Base-by-base conservation (phyloP, 2,329 filamentous ascomycete genomes). In the Xylariaceae sp. region DNA sequence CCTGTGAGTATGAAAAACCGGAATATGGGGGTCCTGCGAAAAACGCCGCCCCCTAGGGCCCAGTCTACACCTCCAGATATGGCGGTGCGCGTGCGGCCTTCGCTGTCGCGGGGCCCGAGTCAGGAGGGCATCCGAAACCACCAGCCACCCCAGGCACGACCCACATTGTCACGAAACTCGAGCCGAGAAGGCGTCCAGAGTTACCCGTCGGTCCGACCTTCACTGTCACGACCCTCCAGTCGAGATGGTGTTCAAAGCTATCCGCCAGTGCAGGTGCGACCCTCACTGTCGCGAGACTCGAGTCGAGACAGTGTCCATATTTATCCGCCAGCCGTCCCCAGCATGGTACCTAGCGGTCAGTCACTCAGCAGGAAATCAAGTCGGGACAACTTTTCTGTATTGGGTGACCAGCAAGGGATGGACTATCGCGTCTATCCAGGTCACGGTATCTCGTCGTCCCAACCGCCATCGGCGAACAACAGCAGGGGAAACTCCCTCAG, bases 1-100 rank as follows among this genome's bases (percentile, higher is more conserved):
- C 63, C 65, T 0, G 55, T 67, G 18, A 67, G 60, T 43, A 59
- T 68, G 52, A 55, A 55, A n/a, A 64, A 59, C 4, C 57, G 61
- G 17, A 61, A 57, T 19, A 51, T 56, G 5, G 43, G 51, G 7
- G 45, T 53, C 11, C 45, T 57, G 10, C 50, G 53, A 29, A 63
- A 56, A 3, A 56, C 54, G 10, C 52, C 53, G 11, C 55, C 58
- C 10, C 43, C 57, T 9, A 58, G 63, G 17, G 47, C 61, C 5
- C 54, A 56, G 23, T 58, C 58, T 10, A 60, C 56, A 3, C 55
- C 58, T 3, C 50, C 57, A 11, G 32, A 10, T 24, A 43, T 36
- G 24, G 39, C 44, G 6, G 33, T 50, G 19, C 21, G 27, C 13
- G 19, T 24, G 14, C 23, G 36, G 18, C 24, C 45, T 37, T 39